Conservation (phyloP, 345 rosid genomes). For the Linum lewisii region DNA sequence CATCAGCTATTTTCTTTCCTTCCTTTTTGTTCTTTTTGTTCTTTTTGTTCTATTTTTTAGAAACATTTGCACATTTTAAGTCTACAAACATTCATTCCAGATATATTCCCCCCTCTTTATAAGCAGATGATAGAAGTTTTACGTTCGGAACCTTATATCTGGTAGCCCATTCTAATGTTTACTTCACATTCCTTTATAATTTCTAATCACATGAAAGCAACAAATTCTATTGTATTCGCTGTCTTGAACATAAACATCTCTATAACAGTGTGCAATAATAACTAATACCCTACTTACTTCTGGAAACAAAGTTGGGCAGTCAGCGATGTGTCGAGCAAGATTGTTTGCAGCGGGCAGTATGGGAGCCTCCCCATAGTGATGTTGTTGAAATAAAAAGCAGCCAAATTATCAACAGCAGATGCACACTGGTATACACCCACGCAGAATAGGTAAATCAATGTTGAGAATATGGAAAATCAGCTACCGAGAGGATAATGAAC, state of each 20-base stretch:
- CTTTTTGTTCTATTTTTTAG: no score
- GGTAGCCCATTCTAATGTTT: no score
- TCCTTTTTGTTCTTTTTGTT: no score
- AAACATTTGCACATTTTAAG: no score
- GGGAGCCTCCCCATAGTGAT: conserved; percentile 87
- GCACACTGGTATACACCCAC: conserved; percentile 58
- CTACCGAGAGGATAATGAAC: neutral
- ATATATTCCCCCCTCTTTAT: no score
- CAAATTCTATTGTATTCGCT: no score
- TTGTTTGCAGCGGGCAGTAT: conserved; percentile 59
- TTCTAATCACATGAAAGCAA: no score
- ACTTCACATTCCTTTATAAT: no score
- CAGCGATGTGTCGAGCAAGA: conserved; percentile 81
- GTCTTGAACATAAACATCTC: no score
- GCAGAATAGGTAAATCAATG: neutral
- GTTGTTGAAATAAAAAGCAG: conserved; percentile 91
- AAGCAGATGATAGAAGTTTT: no score
- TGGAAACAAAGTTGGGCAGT: conserved; percentile 89
- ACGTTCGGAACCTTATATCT: no score
- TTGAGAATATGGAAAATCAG: conserved; percentile 3
- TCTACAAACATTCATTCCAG: no score
- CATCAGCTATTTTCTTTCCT: neutral
- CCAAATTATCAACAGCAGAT: conserved; percentile 88
- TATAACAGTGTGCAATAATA: neutral
- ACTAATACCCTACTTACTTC: conserved; percentile 41